Percentiles rank a stretch among this genome's conserved stretches.
phyloP scores from a whole-genome alignment of 345 rosid genomes.

The Eucalyptus globulus region DNA sequence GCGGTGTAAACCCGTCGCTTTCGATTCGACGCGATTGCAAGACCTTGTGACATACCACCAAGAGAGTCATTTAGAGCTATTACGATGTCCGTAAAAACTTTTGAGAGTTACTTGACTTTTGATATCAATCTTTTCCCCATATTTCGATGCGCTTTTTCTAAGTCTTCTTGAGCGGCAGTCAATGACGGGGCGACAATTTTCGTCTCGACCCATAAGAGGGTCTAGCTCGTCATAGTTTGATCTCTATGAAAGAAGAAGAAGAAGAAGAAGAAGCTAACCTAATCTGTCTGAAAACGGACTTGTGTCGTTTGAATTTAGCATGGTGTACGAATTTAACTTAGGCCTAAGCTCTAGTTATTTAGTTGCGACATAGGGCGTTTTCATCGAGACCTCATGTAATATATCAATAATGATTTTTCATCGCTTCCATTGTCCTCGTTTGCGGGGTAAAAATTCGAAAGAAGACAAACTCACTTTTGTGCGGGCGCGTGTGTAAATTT shows the following conservation, averaged over 20 bases:
- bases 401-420: not conserved
- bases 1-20: not conserved
- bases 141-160: too few relatives aligned
- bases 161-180: not conserved
- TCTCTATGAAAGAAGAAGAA: too few relatives aligned
- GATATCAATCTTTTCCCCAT: not conserved
- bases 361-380: not conserved
- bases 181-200: not conserved
- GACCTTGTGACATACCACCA: accelerated
- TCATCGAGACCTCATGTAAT: not conserved
- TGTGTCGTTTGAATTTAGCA: not conserved
- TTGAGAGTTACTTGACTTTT: too few relatives aligned
- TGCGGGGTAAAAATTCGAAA: not conserved
- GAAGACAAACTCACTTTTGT: not conserved
- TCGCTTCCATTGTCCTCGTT: not conserved
- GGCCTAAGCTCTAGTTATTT: not conserved
- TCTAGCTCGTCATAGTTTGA: not conserved
- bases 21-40: too few relatives aligned
- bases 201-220: not conserved
- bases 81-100: not conserved
- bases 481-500: not conserved
- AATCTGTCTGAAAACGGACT: not conserved
- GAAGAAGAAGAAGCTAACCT: not conserved
- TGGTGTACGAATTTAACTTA: not conserved
- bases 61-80: not conserved